Evolutionary conservation across 73 alveolate genomes (phyloP), one percentile per base, ranked within the genome.

Genomic region (Paraurostyla sp.): DNA sequence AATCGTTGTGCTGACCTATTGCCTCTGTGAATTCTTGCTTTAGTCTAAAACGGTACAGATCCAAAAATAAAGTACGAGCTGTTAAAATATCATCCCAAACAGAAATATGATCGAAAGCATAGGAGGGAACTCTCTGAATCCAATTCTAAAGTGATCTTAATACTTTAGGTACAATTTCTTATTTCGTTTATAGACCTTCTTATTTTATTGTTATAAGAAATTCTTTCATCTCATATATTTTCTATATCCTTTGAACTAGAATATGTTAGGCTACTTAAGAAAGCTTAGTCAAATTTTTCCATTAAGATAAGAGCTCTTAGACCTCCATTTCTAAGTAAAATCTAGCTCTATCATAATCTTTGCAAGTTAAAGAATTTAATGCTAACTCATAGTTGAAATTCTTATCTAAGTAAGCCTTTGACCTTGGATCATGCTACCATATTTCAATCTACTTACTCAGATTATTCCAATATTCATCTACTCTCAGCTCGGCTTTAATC

Each of bases 41-140:
- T 1, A 54, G 23, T 51, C 68, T 27, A 36, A 27, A 30, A 0
- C 75, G 42, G 30, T 83, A 68, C 41, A 56, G 84, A 87, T 97
- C 97, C 51, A 89, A 41, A 80, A 91, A 93, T 13, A 97, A 93
- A 46, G 89, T 90, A 87, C 99, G 91, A 0, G 98, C 78, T 48
- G 87, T 87, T 48, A 95, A 92, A 48, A 97, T 88, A 69, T 97
- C 98, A 83, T 97, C 98, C 97, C 98, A 97, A 4, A 96, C 94
- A 16, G 80, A 63, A 15, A 96, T 73, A n/a, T 89, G 89, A 46
- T 97, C 99, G 92, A 89, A 95, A 65, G 93, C 94, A 88, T 88
- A 76, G 73, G 92, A 81, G 0, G 99, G 98, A 82, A 92, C 87
- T 87, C 99, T 91, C 20, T 71, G 58, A 42, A 87, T 83, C 97